A percentile compares a stretch with the other conserved stretches of the same genome.
These are phyloP conservation scores for Aureobasidium subglaciale DNA, from an alignment of 2,329 filamentous ascomycete genomes.

Conservation along the genomic window DNA sequence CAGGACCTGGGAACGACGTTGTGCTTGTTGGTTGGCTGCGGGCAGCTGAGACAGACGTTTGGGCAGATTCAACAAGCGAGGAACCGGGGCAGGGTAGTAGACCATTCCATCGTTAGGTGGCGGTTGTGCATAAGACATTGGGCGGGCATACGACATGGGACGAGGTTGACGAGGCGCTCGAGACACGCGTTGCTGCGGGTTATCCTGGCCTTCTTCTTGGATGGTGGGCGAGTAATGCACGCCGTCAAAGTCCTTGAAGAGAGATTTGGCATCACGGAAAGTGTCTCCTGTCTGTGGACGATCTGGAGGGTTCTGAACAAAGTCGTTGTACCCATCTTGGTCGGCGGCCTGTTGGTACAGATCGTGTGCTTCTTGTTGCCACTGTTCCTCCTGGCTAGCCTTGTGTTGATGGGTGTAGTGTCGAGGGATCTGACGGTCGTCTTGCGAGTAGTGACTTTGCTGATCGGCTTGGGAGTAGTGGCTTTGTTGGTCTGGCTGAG, in stretches of 20 bases:
- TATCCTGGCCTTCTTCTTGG: slow-evolving; percentile 20
- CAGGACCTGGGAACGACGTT: slow-evolving; percentile 66
- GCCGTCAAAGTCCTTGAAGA: slow-evolving; percentile 77
- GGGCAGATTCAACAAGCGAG: slow-evolving; percentile 85
- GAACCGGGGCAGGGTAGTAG: slow-evolving; percentile 91
- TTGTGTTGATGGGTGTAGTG: slow-evolving; percentile 5
- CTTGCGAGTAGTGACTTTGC: background rate
- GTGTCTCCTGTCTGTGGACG: slow-evolving; percentile 52
- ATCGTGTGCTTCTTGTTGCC: background rate
- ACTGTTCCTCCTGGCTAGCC: slow-evolving; percentile 1
- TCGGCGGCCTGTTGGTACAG: slow-evolving; percentile 3
- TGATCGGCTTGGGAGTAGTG: background rate
- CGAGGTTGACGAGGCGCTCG: slow-evolving; percentile 19
- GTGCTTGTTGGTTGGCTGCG: slow-evolving; percentile 56
- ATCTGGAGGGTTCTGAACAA: slow-evolving; percentile 25
- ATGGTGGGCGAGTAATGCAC: slow-evolving; percentile 61
- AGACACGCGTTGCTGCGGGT: background rate
- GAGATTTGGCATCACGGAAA: slow-evolving; percentile 56
- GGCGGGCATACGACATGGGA: slow-evolving; percentile 24
- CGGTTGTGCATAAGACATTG: slow-evolving; percentile 53
- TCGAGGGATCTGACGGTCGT: background rate
- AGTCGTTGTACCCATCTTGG: slow-evolving; percentile 4
- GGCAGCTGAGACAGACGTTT: slow-evolving; percentile 74
- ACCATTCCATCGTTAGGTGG: slow-evolving; percentile 73
- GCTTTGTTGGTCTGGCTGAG: background rate